Evolutionary conservation across 495 filamentous ascomycete genomes (phyloP).

Genomic region (Penicillium simplicissimum): DNA sequence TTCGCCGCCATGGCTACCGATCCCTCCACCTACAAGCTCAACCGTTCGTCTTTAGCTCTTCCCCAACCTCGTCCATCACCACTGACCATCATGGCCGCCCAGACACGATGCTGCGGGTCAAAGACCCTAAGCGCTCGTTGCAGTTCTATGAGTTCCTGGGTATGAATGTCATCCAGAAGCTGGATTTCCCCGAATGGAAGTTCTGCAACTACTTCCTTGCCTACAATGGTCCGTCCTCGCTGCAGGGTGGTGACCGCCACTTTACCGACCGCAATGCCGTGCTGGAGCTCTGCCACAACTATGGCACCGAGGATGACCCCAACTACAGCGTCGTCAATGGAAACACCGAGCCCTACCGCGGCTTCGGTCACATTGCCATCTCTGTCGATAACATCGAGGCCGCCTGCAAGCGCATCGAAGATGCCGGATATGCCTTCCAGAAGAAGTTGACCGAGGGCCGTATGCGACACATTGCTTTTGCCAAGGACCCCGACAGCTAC

Average conservation of each 20-base stretch:
- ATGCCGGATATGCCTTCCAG: constrained; percentile 89
- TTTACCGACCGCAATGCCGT: constrained; percentile 85
- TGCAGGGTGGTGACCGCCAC: constrained; percentile 72
- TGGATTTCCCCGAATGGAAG: constrained; percentile 74
- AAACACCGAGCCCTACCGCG: constrained; percentile 80
- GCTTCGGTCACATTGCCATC: constrained; percentile 90
- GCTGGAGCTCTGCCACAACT: constrained; percentile 95
- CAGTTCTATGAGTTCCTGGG: constrained; percentile 95
- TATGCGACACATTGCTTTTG: constrained; percentile 90
- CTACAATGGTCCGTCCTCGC: constrained; percentile 68
- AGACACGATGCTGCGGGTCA: constrained; percentile 81
- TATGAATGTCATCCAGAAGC: constrained; percentile 76
- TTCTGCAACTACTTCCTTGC: constrained; percentile 71
- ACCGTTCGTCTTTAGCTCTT: constrained; percentile 57
- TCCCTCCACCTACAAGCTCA: constrained; percentile 81
- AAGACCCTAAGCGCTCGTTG: constrained; percentile 87
- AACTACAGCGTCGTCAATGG: constrained; percentile 83
- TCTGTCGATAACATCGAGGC: constrained; percentile 88
- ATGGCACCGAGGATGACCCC: constrained; percentile 87
- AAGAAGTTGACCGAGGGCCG: constrained; percentile 88
- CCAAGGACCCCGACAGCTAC: constrained; percentile 89
- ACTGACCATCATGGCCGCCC: constrained; percentile 21
- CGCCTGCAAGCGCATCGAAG: constrained; percentile 84
- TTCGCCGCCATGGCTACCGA: constrained; percentile 76
- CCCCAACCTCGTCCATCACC: not conserved